Percentiles rank a stretch among this genome's conserved stretches.
Conservation (phyloP, 768 basidiomycete species). For the Naematelia encephala region DNA sequence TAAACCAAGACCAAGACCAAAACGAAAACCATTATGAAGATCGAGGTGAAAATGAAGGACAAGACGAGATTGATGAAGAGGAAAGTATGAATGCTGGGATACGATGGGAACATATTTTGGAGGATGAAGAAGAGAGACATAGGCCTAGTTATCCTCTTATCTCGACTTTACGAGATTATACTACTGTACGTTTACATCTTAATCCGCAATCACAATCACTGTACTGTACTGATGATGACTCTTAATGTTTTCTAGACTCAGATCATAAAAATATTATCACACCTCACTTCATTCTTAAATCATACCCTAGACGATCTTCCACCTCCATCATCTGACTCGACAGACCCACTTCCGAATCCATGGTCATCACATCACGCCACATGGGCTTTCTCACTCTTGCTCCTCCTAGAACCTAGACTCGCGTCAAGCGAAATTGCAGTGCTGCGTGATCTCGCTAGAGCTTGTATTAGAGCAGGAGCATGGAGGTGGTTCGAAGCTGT, state of each 20-base stretch:
- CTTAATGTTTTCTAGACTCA: constrained; percentile 10
- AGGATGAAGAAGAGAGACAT: constrained; percentile 25
- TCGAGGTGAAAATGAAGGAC: constrained; percentile 10
- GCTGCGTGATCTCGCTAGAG: constrained; percentile 38
- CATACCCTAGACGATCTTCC: background rate
- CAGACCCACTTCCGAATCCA: constrained; percentile 13
- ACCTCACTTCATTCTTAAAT: constrained; percentile 11
- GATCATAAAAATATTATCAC: constrained; percentile 13
- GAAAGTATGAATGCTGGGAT: constrained; percentile 23
- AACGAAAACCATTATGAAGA: background rate
- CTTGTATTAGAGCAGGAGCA: constrained; percentile 29
- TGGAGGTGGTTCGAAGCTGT: constrained; percentile 40
- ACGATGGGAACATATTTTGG: constrained; percentile 1
- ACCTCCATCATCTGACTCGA: background rate
- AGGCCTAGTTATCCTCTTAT: constrained; percentile 32
- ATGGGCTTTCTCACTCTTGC: constrained; percentile 44
- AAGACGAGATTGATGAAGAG: constrained; percentile 22
- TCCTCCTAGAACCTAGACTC: constrained; percentile 35
- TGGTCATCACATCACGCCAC: constrained; percentile 28
- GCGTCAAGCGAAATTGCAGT: constrained; percentile 28
- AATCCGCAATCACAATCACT: too few relatives aligned
- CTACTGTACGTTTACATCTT: constrained; percentile 26
- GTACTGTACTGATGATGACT: background rate
- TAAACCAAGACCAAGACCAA: too few relatives aligned
- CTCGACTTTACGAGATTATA: constrained; percentile 17